phyloP scores from a whole-genome alignment of 1,284 basidiomycete genomes.

The Ustilago vetiveriae region DNA sequence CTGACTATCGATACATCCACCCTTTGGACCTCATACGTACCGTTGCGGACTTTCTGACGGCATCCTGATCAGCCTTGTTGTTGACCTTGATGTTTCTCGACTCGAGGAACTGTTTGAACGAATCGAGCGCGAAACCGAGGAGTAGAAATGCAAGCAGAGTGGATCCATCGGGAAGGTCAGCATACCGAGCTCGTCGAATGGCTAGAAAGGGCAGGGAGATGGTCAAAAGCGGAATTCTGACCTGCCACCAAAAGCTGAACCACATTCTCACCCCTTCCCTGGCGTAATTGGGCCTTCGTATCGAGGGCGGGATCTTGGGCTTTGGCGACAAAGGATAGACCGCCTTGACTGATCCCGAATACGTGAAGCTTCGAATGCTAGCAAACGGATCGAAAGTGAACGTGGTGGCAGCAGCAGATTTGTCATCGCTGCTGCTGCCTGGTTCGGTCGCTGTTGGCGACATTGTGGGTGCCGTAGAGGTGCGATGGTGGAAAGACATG shows the following conservation, averaged over 20 bases:
- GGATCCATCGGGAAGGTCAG: conserved; percentile 21
- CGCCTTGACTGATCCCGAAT: conserved; percentile 58
- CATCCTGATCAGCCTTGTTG: conserved; percentile 54
- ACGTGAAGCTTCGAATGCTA: conserved; percentile 51
- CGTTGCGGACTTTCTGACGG: conserved; percentile 57
- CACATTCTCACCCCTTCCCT: conserved; percentile 63
- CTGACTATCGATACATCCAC: too few relatives aligned
- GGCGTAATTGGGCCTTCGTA: conserved; percentile 65
- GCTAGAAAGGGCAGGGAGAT: conserved; percentile 17
- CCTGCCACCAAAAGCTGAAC: conserved; percentile 52
- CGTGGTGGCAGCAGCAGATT: conserved; percentile 1
- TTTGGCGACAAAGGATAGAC: conserved; percentile 63
- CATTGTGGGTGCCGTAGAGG: conserved; percentile 9
- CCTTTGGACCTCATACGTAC: too few relatives aligned
- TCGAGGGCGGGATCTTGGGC: conserved; percentile 58
- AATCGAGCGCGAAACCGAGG: conserved; percentile 31
- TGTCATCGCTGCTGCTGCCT: background rate
- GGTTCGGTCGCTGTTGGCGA: conserved; percentile 21
- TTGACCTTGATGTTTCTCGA: conserved; percentile 64
- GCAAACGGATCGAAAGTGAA: conserved; percentile 61
- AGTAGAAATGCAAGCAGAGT: conserved; percentile 29
- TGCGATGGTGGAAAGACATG: conserved; percentile 7
- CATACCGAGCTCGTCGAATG: conserved; percentile 4
- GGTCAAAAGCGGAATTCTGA: conserved; percentile 49
- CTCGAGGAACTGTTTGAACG: conserved; percentile 53